A percentile compares a stretch with the other conserved stretches of the same genome.
These are phyloP conservation scores for Saccharomycopsis capsularis DNA, from an alignment of 805 yeast species.

Conservation along the genomic window DNA sequence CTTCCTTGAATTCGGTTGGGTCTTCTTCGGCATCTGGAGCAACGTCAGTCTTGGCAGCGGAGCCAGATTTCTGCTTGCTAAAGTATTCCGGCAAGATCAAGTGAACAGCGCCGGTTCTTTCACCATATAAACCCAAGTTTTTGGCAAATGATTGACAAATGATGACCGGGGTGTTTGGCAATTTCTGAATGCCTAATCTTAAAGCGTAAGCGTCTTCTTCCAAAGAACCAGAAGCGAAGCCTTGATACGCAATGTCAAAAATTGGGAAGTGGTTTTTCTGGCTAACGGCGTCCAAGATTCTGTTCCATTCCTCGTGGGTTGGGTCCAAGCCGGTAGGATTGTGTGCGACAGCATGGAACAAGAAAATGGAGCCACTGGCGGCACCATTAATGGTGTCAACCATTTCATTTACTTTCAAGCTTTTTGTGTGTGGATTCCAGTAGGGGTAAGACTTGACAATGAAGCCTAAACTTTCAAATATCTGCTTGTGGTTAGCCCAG, in stretches of 20 bases:
- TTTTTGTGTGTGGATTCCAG: constrained; percentile 69
- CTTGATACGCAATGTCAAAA: constrained; percentile 94
- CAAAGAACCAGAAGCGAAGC: constrained; percentile 82
- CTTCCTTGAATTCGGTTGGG: constrained; percentile 25
- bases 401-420: constrained; percentile 66
- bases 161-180: constrained; percentile 24
- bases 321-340: constrained; percentile 97
- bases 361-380: constrained; percentile 24
- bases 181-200: constrained; percentile 37
- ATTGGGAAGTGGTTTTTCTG: constrained; percentile 63
- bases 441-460: constrained; percentile 73
- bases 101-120: constrained; percentile 71
- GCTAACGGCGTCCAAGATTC: constrained; percentile 57
- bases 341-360: constrained; percentile 93
- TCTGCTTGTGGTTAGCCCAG: constrained; percentile 95
- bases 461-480: constrained; percentile 66
- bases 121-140: constrained; percentile 93
- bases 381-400: constrained; percentile 57
- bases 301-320: constrained; percentile 69
- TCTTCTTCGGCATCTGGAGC: constrained; percentile 29
- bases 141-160: constrained; percentile 91
- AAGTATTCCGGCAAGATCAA: constrained; percentile 19
- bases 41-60: constrained; percentile 2
- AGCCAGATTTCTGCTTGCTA: not conserved
- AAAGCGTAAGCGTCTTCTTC: constrained; percentile 60